phyloP scores from a whole-genome alignment of 2,329 filamentous ascomycete genomes.

The Xylariales sp. region DNA sequence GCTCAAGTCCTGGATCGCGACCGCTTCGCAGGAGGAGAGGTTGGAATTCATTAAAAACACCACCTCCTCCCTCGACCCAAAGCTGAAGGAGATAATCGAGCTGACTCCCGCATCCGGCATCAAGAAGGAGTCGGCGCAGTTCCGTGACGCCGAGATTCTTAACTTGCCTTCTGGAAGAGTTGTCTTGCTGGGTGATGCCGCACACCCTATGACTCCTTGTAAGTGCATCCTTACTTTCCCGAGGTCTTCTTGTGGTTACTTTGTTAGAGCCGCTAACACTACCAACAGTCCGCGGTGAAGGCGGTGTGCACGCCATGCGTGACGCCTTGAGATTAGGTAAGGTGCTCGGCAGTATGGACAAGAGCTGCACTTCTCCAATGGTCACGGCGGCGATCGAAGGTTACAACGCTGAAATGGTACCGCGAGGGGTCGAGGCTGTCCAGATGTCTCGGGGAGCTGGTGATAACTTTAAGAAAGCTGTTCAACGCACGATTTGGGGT shows the following conservation, averaged over 20 bases:
- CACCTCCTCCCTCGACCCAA: conserved; percentile 11
- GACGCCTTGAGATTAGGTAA: conserved; percentile 25
- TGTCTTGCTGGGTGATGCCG: conserved; percentile 39
- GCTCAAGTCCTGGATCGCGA: conserved; percentile 77
- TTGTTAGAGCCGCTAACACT: background rate
- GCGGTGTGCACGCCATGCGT: conserved; percentile 39
- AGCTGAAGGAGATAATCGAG: conserved; percentile 15
- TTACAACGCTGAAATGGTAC: conserved; percentile 1
- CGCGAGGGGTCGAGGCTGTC: conserved; percentile 1
- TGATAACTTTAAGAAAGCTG: too few species aligned
- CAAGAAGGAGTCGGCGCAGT: conserved; percentile 1
- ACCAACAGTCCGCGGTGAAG: conserved; percentile 37
- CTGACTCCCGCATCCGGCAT: conserved; percentile 11
- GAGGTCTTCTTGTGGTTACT: background rate
- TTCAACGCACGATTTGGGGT: too few species aligned
- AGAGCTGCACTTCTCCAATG: too few species aligned
- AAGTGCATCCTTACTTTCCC: conserved; percentile 12
- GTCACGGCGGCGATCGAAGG: background rate
- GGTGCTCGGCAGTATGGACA: background rate
- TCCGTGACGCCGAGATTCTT: conserved; percentile 11
- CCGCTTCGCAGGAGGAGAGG: conserved; percentile 44
- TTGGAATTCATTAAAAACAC: conserved; percentile 34
- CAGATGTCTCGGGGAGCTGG: background rate
- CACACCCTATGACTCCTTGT: conserved; percentile 43
- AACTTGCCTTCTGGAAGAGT: conserved; percentile 26